Evolutionary conservation across 495 filamentous ascomycete species (phyloP).

Genomic region (Penicilliopsis zonata): DNA sequence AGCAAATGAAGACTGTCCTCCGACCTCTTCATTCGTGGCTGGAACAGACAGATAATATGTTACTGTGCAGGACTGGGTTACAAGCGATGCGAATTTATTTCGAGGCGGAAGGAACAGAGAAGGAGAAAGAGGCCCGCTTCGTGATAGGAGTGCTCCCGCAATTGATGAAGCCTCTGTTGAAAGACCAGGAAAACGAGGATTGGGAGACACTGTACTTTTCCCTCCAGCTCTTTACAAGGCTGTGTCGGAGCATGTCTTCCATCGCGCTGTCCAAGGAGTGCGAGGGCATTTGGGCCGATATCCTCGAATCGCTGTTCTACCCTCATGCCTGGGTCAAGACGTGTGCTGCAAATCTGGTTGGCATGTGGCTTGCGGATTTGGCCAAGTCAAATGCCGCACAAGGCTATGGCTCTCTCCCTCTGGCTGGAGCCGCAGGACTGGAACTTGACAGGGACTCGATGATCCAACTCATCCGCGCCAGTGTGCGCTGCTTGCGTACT

Average conservation of each 20-base stretch:
- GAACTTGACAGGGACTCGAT: conserved; percentile 52
- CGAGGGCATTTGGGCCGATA: conserved; percentile 49
- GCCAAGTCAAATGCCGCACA: conserved; percentile 45
- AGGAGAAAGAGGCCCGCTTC: conserved; percentile 47
- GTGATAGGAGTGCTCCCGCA: conserved; percentile 29
- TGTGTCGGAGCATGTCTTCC: conserved; percentile 53
- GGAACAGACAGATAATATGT: conserved; percentile 53
- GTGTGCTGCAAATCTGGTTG: conserved; percentile 60
- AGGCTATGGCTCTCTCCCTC: conserved; percentile 42
- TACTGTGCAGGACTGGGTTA: conserved; percentile 58
- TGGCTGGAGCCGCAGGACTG: conserved; percentile 60
- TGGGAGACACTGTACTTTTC: conserved; percentile 73
- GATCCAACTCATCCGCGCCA: conserved; percentile 48
- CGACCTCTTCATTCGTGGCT: conserved; percentile 65
- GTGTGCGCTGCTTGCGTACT: conserved; percentile 53
- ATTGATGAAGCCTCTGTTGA: conserved; percentile 36
- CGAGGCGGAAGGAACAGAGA: conserved; percentile 50
- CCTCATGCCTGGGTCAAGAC: conserved; percentile 67
- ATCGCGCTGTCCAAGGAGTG: conserved; percentile 44
- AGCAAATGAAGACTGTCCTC: conserved; percentile 55
- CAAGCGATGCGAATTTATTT: conserved; percentile 77
- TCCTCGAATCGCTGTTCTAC: conserved; percentile 57
- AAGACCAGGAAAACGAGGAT: conserved; percentile 39
- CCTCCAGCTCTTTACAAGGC: conserved; percentile 53
- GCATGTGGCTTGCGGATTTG: conserved; percentile 66